Evolutionary conservation across 352 stramenopile species (phyloP).

Genomic region (Phytophthora uliginosa): DNA sequence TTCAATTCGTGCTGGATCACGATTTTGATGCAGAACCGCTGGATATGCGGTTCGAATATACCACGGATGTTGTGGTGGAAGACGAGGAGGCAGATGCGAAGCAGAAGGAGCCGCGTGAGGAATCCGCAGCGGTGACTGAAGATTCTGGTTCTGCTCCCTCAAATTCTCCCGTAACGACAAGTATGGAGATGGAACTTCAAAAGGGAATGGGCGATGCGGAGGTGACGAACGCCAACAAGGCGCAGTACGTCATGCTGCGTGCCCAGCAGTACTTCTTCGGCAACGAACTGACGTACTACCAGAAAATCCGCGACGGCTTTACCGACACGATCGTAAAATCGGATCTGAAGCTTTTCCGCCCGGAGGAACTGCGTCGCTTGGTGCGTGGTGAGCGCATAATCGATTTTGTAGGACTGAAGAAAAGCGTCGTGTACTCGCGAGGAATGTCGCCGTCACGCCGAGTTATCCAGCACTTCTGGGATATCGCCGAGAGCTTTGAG

Average conservation of each 20-base stretch:
- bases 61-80: conserved; percentile 51
- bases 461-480: conserved; percentile 72
- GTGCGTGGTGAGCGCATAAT: conserved; percentile 62
- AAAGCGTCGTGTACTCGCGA: conserved; percentile 67
- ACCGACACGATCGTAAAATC: conserved; percentile 57
- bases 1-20: conserved; percentile 73
- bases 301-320: conserved; percentile 70
- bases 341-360: conserved; percentile 72
- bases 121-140: conserved; percentile 4
- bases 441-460: conserved; percentile 49
- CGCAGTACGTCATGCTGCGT: conserved; percentile 65
- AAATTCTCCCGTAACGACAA: conserved; percentile 19
- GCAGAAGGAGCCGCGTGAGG: conserved; percentile 24
- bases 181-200: conserved; percentile 76
- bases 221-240: conserved; percentile 83
- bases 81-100: conserved; percentile 19
- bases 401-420: conserved; percentile 63
- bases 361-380: conserved; percentile 61
- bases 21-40: conserved; percentile 66
- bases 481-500: conserved; percentile 71
- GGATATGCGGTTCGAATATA: conserved; percentile 82
- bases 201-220: conserved; percentile 33
- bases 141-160: conserved; percentile 8
- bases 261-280: conserved; percentile 76
- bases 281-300: conserved; percentile 63